Evolutionary conservation across 1,284 basidiomycete species (phyloP), one percentile per base, ranked within the genome.

Genomic region (Thelephora terrestris): DNA sequence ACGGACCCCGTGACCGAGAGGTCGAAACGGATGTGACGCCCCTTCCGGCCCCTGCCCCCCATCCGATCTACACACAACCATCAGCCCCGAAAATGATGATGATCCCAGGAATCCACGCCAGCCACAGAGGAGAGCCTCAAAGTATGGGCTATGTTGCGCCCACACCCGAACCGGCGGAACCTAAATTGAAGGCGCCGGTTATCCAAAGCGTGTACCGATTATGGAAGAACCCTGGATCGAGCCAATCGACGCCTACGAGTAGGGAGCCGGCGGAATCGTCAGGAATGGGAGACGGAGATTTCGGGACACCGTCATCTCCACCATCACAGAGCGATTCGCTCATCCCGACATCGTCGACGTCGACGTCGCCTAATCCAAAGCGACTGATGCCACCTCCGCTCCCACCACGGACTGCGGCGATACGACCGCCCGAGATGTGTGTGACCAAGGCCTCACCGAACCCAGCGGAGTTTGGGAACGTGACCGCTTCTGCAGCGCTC

Each of bases 41-140:
- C 12, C n/a, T n/a, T n/a, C 29, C 29, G 3, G 56, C 58, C 23
- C 58, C 57, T n/a, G 55, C 74, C 14, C 56, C 64, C 25, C 54
- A 64, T 23, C 73, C 77, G 2, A 84, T 87, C 52, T 76, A 79
- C 53, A 78, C 78, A 4, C 85, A 88, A 58, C 85, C 85, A 4
- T 64, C 70, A 1, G 76, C 78, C 57, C 80, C 77, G 21, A 81
- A 76, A 56, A 81, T 73, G 43, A 89, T 89, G 85, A 81, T 75
- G 12, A 87, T 89, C 52, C 85, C 85, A 9, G 82, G 84, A 2
- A 88, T 89, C 50, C 85, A 88, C 57, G 84, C 76, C 6, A 83
- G 78, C 54, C 81, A 87, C 58, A 75, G 74, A n/a, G 82, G 81
- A 14, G 84, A 88, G 53, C 74, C 87, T 36, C 84, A 85, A 78